phyloP scores from a whole-genome alignment of 257 asterid genomes.

The Nicotiana tabacum region DNA sequence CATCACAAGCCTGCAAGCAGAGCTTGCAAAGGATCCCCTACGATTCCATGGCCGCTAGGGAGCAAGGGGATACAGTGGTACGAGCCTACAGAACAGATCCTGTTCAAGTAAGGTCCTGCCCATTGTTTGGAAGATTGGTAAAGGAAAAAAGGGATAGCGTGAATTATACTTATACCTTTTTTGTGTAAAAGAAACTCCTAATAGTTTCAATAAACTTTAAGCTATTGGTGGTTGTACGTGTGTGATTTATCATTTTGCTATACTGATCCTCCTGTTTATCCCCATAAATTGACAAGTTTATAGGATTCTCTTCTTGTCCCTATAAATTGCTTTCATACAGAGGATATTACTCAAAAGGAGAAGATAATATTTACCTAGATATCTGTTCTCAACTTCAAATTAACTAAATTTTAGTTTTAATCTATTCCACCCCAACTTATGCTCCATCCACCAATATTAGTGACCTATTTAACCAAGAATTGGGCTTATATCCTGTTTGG shows the following conservation, averaged over 20 bases:
- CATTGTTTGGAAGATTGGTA: neutral
- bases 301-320: neutral
- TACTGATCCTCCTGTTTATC: no score
- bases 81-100: neutral
- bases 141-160: no score
- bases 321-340: neutral
- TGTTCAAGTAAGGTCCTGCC: neutral
- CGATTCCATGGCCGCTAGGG: neutral
- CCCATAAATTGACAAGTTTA: neutral
- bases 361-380: neutral
- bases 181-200: no score
- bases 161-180: no score
- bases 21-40: neutral
- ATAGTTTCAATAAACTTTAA: no score
- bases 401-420: neutral
- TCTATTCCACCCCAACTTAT: neutral
- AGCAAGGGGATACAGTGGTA: neutral
- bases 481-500: no score
- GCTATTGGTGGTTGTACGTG: no score
- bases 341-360: neutral
- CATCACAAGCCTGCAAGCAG: neutral
- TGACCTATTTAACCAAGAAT: neutral
- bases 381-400: neutral
- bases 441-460: neutral
- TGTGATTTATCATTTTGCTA: no score